phyloP scores from a whole-genome alignment of 495 filamentous ascomycete genomes.

The Neurospora sp. region DNA sequence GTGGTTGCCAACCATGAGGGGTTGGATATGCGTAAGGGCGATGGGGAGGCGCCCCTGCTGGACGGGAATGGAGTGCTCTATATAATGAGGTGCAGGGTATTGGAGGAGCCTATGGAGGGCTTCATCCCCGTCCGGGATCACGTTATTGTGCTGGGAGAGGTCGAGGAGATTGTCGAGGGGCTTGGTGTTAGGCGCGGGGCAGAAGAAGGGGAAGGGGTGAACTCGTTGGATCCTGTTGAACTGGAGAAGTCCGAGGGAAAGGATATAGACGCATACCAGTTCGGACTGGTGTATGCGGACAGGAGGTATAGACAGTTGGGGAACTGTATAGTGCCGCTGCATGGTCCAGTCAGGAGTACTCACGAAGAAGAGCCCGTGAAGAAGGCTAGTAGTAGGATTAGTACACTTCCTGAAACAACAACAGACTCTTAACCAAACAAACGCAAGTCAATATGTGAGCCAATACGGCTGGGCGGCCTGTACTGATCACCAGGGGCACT shows the following conservation, averaged over 20 bases:
- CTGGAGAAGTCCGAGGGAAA: not conserved
- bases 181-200: constrained; percentile 1
- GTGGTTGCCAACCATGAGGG: constrained; percentile 4
- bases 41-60: constrained; percentile 17
- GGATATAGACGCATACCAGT: constrained; percentile 6
- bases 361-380: not conserved
- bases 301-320: constrained; percentile 32
- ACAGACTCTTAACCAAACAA: not conserved
- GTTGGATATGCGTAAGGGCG: not conserved
- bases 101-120: constrained; percentile 22
- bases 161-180: constrained; percentile 31
- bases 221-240: not conserved
- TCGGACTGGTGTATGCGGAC: constrained; percentile 35
- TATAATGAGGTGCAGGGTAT: constrained; percentile 30
- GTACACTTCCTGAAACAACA: not conserved
- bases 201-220: not conserved
- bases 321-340: constrained; percentile 14
- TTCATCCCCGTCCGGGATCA: constrained; percentile 41
- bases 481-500: not conserved
- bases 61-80: constrained; percentile 31
- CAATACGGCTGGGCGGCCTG: not conserved
- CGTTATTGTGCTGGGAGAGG: constrained; percentile 46
- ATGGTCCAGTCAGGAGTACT: constrained; percentile 1
- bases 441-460: not conserved
- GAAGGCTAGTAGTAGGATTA: not conserved